These are phyloP conservation scores for Penicillium verrucosum DNA, from an alignment of 2,329 filamentous ascomycete genomes.

Conservation along the genomic window DNA sequence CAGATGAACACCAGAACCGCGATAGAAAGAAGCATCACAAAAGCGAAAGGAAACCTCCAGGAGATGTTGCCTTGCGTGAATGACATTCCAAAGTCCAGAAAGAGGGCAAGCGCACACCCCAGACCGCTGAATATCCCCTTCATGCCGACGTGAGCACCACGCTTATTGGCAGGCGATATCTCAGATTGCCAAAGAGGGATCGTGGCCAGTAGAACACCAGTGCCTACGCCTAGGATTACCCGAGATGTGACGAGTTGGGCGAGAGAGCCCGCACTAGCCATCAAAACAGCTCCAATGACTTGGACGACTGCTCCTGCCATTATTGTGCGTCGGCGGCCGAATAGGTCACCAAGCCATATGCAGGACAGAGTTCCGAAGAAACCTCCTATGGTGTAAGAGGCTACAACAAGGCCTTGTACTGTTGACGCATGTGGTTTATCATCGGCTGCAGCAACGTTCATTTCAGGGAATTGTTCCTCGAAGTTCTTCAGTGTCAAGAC, in stretches of 20 bases:
- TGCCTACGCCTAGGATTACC: conserved; percentile 15
- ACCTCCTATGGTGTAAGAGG: conserved; percentile 17
- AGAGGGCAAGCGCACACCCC: conserved; percentile 19
- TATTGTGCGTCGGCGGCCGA: conserved; percentile 22
- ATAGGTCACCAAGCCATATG: conserved; percentile 21
- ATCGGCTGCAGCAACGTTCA: conserved; percentile 12
- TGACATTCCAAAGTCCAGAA: conserved; percentile 24
- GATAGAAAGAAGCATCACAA: conserved; percentile 17
- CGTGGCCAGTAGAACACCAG: conserved; percentile 17
- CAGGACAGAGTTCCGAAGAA: conserved; percentile 21
- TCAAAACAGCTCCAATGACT: conserved; percentile 16
- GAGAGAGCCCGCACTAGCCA: conserved; percentile 12
- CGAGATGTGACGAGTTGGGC: conserved; percentile 15
- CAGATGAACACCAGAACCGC: conserved; percentile 12
- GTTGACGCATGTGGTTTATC: conserved; percentile 14
- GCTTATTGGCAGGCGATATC: conserved; percentile 19
- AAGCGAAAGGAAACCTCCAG: conserved; percentile 22
- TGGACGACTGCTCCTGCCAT: conserved; percentile 19
- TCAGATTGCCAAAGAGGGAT: conserved; percentile 24
- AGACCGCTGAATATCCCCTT: conserved; percentile 22
- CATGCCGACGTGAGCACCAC: conserved; percentile 22
- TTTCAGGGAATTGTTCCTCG: conserved; percentile 19
- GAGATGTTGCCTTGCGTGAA: conserved; percentile 13
- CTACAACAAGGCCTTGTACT: conserved; percentile 20
- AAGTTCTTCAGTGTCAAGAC: conserved; percentile 18